Evolutionary conservation across 1,284 basidiomycete species (phyloP).

Genomic region (Sanghuangporus baumii): DNA sequence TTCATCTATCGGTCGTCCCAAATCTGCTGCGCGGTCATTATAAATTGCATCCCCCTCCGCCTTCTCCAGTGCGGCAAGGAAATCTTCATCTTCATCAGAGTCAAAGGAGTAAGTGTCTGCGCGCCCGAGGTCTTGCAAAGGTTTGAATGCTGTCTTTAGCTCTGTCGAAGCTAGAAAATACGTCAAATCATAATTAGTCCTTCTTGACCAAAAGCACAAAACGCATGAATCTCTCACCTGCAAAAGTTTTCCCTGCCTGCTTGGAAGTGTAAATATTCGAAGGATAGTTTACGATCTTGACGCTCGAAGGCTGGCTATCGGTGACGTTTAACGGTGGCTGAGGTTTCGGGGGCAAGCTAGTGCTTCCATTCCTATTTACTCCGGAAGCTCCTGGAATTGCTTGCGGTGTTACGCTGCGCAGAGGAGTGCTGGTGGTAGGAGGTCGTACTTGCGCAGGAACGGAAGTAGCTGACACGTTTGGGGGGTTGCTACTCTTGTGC

Average conservation of each 20-base stretch:
- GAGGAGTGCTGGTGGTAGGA: constrained; percentile 15
- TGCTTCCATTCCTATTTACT: not conserved
- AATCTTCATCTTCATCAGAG: constrained; percentile 55
- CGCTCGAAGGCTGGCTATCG: not conserved
- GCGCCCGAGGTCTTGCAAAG: constrained; percentile 13
- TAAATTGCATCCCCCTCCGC: constrained; percentile 45
- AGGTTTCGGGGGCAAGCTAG: constrained; percentile 17
- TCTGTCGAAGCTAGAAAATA: not conserved
- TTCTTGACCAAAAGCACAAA: not conserved
- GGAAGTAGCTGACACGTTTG: constrained; percentile 23
- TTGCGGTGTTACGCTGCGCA: not conserved
- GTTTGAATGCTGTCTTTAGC: not conserved
- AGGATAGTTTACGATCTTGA: not conserved
- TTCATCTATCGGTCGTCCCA: constrained; percentile 39
- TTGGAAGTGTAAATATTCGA: not conserved
- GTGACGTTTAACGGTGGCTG: not conserved
- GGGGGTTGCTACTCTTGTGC: not conserved
- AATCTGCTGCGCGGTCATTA: constrained; percentile 20
- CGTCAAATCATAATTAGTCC: not conserved
- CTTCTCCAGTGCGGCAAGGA: constrained; percentile 54
- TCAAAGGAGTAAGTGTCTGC: constrained; percentile 46
- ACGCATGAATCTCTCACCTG: not conserved
- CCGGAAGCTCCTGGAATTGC: not conserved
- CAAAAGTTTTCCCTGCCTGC: not conserved
- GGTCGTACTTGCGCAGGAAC: constrained; percentile 25